Percentiles rank a stretch among this genome's conserved stretches.
Evolutionary conservation across 2,329 filamentous ascomycete genomes (phyloP).

Genomic region (Alternaria incomplexa): DNA sequence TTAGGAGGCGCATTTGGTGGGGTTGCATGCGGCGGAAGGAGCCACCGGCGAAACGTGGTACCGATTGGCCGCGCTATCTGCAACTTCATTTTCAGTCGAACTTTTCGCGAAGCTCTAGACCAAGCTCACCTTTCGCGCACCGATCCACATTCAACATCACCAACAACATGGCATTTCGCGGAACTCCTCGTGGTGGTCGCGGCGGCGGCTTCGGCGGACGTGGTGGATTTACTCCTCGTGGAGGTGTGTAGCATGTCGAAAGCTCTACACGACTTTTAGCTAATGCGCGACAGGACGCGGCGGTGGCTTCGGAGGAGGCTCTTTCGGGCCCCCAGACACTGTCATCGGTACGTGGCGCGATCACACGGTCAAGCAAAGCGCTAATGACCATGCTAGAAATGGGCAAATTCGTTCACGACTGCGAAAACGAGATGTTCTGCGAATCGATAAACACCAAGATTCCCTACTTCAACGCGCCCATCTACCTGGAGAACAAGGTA

Average conservation of each 20-base stretch:
- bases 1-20: slow-evolving; percentile 33
- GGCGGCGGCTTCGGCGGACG: slow-evolving; percentile 59
- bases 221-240: slow-evolving; percentile 59
- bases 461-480: slow-evolving; percentile 98
- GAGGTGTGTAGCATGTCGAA: slow-evolving; percentile 47
- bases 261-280: slow-evolving; percentile 32
- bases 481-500: slow-evolving; percentile 98
- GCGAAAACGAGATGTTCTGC: slow-evolving; percentile 98
- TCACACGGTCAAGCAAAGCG: not conserved
- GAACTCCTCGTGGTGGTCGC: slow-evolving; percentile 47
- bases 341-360: slow-evolving; percentile 47
- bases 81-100: slow-evolving; percentile 36
- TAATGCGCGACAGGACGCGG: slow-evolving; percentile 46
- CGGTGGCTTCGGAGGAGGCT: slow-evolving; percentile 38
- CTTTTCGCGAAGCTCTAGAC: slow-evolving; percentile 33
- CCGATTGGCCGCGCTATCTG: slow-evolving; percentile 33
- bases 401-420: slow-evolving; percentile 91
- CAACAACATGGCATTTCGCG: slow-evolving; percentile 68
- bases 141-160: slow-evolving; percentile 34
- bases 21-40: slow-evolving; percentile 24
- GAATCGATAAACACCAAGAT: slow-evolving; percentile 93
- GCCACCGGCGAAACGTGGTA: slow-evolving; percentile 28
- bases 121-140: slow-evolving; percentile 34
- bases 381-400: slow-evolving; percentile 69
- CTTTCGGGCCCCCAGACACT: slow-evolving; percentile 53